phyloP scores from a whole-genome alignment of 2,329 filamentous ascomycete genomes.

The Gremmenia infestans region DNA sequence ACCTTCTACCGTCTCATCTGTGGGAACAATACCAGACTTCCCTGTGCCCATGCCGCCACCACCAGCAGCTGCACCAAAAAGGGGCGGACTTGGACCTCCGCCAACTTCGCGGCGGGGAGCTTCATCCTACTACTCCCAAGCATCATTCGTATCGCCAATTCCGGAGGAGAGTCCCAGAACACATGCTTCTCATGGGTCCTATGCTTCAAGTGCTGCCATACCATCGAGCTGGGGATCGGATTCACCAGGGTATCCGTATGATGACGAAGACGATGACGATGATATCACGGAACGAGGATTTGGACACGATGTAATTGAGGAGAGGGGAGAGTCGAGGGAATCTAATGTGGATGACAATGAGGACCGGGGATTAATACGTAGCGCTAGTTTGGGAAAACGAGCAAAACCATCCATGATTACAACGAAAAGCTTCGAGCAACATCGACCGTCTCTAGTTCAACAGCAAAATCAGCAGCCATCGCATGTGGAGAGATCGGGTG shows the following conservation, averaged over 20 bases:
- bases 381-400: conserved; percentile 56
- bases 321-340: conserved; percentile 26
- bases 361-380: conserved; percentile 54
- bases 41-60: conserved; percentile 24
- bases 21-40: conserved; percentile 53
- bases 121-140: conserved; percentile 61
- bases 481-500: conserved; percentile 33
- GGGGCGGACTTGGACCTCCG: conserved; percentile 54
- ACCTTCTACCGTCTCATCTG: conserved; percentile 48
- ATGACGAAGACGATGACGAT: conserved; percentile 26
- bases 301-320: conserved; percentile 20
- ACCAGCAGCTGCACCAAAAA: conserved; percentile 30
- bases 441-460: conserved; percentile 22
- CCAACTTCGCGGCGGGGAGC: conserved; percentile 55
- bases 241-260: conserved; percentile 35
- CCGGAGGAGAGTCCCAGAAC: conserved; percentile 60
- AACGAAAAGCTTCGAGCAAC: conserved; percentile 33
- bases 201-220: conserved; percentile 68
- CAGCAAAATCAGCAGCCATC: conserved; percentile 31
- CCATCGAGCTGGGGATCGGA: conserved; percentile 59
- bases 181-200: conserved; percentile 55
- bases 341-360: conserved; percentile 33
- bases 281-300: conserved; percentile 18
- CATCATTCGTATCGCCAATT: conserved; percentile 69
- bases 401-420: conserved; percentile 53